Evolutionary conservation across 108 stramenopile species (phyloP).

Genomic region (Cyclotella cryptica): DNA sequence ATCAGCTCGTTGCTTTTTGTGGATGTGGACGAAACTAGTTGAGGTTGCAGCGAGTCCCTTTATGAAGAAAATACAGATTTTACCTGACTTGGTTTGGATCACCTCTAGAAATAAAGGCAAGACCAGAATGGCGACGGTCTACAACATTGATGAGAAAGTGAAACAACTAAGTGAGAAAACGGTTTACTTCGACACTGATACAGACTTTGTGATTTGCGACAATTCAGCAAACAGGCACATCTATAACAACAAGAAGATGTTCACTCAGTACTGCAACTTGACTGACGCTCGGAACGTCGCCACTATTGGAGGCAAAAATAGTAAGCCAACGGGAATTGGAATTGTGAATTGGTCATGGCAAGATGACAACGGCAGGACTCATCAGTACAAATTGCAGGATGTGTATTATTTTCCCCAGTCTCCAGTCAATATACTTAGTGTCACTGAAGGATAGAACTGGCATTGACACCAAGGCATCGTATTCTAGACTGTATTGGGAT

Average conservation of each 20-base stretch:
- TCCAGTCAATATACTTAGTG: conserved; percentile 14
- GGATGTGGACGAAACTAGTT: not conserved
- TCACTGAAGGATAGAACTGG: conserved; percentile 7
- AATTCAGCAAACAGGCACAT: conserved; percentile 17
- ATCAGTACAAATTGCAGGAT: not conserved
- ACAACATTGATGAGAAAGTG: conserved; percentile 8
- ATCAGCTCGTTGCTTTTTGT: too few species aligned
- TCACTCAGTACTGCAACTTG: too few species aligned
- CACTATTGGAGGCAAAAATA: conserved; percentile 14
- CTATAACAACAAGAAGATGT: too few species aligned
- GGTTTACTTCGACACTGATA: conserved; percentile 7
- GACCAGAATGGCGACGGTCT: not conserved
- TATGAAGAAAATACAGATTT: not conserved
- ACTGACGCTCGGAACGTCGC: not conserved
- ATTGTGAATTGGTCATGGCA: conserved; percentile 1
- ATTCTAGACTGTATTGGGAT: conserved; percentile 12
- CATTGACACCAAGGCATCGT: not conserved
- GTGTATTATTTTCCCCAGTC: conserved; percentile 10
- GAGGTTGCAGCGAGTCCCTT: not conserved
- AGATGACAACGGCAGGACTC: conserved; percentile 9
- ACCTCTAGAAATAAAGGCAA: not conserved
- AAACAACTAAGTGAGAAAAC: not conserved
- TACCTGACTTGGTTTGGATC: not conserved
- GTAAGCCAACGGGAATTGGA: not conserved
- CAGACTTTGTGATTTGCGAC: conserved; percentile 2